Conservation (phyloP, 768 basidiomycete genomes). For the Mycena pura region DNA sequence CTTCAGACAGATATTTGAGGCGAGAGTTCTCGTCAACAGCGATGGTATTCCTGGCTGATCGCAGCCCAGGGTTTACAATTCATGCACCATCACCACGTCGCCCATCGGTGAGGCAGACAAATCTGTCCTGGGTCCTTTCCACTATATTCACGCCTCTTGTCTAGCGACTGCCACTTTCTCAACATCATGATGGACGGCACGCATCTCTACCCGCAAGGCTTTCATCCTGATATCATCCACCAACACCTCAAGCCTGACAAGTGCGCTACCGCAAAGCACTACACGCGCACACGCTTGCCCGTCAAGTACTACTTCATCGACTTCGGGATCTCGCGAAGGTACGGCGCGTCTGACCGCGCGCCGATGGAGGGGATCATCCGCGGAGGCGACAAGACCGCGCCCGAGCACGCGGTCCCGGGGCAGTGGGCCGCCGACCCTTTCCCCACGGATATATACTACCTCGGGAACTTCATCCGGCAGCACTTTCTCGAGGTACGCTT, state of each 20-base stretch:
- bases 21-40: conserved; percentile 1
- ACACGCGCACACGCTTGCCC: conserved; percentile 35
- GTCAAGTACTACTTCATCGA: conserved; percentile 47
- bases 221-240: conserved; percentile 42
- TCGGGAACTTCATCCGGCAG: conserved; percentile 33
- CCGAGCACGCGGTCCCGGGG: conserved; percentile 46
- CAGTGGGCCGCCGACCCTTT: conserved; percentile 42
- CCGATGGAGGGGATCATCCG: conserved; percentile 37
- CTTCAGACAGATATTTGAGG: conserved; percentile 41
- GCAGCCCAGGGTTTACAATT: conserved; percentile 35
- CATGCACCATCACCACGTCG: conserved; percentile 38
- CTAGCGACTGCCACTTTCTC: conserved; percentile 29
- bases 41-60: not conserved
- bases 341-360: conserved; percentile 29
- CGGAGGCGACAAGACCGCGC: conserved; percentile 51
- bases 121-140: not conserved
- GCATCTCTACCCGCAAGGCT: conserved; percentile 32
- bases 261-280: conserved; percentile 21
- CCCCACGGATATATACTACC: no score
- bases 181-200: conserved; percentile 47
- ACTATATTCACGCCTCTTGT: not conserved
- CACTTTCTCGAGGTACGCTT: conserved; percentile 47
- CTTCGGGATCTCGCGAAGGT: conserved; percentile 42
- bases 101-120: conserved; percentile 36
- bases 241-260: conserved; percentile 29